A percentile compares a stretch with the other conserved stretches of the same genome.
phyloP scores from a whole-genome alignment of 2,329 filamentous ascomycete genomes.

The Claviceps arundinis region DNA sequence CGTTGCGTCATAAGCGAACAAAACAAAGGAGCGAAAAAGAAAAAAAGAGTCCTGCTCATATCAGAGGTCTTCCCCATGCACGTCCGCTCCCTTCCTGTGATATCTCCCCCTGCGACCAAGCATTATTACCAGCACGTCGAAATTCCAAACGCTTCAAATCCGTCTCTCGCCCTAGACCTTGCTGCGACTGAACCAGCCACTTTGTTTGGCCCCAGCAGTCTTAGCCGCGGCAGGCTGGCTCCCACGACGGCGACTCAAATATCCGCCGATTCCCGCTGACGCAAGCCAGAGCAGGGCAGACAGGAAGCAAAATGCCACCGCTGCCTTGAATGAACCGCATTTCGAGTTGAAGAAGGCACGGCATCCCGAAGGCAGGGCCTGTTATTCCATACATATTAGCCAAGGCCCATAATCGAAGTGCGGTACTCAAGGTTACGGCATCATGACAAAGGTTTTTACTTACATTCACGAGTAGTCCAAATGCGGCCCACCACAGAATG shows the following conservation, averaged over 20 bases:
- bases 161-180: conserved; percentile 21
- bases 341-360: conserved; percentile 46
- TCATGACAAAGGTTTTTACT: conserved; percentile 15
- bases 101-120: too few species aligned
- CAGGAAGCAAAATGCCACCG: conserved; percentile 59
- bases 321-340: conserved; percentile 58
- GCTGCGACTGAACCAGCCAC: conserved; percentile 30
- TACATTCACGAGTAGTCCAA: conserved; percentile 52
- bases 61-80: background rate
- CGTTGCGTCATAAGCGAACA: background rate
- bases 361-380: conserved; percentile 34
- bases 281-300: conserved; percentile 59
- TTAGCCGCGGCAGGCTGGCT: conserved; percentile 18
- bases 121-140: background rate
- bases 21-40: background rate
- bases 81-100: background rate
- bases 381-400: background rate
- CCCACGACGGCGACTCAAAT: conserved; percentile 35
- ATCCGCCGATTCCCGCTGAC: conserved; percentile 43
- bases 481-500: conserved; percentile 55
- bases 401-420: background rate
- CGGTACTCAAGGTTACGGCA: background rate
- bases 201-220: conserved; percentile 13
- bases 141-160: background rate
- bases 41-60: background rate